phyloP scores from a whole-genome alignment of 306 rosid species.

The Trifolium repens region DNA sequence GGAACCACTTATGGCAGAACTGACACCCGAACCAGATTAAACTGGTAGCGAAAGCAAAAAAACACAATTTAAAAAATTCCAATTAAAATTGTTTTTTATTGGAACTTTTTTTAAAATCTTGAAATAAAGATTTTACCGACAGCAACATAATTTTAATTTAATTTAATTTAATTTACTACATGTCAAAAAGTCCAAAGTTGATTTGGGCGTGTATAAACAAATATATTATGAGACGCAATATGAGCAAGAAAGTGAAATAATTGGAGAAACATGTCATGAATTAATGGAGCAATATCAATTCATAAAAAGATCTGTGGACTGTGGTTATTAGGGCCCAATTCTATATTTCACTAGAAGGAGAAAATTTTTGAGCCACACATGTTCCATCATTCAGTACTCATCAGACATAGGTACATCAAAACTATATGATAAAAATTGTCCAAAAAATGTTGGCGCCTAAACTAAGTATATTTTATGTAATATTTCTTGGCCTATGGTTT shows the following conservation, averaged over 20 bases:
- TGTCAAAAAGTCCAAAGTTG: too few species aligned
- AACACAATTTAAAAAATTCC: too few species aligned
- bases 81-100: too few species aligned
- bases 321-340: not conserved
- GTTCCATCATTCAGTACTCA: conserved; percentile 36
- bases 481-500: not conserved
- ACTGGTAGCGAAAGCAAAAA: too few species aligned
- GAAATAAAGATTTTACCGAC: too few species aligned
- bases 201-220: too few species aligned
- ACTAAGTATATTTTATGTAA: conserved; percentile 18
- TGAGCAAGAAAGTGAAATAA: not conserved
- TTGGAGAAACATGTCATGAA: not conserved
- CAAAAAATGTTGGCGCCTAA: not conserved
- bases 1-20: too few species aligned
- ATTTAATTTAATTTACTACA: too few species aligned
- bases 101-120: too few species aligned
- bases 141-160: too few species aligned
- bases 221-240: too few species aligned
- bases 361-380: conserved; percentile 38
- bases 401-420: not conserved
- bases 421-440: not conserved
- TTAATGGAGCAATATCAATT: conserved; percentile 13
- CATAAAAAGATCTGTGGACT: conserved; percentile 8
- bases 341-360: not conserved
- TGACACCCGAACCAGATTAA: too few species aligned